Evolutionary conservation across 208 protist genomes (phyloP).

Genomic region (Leishmania martiniquensis): DNA sequence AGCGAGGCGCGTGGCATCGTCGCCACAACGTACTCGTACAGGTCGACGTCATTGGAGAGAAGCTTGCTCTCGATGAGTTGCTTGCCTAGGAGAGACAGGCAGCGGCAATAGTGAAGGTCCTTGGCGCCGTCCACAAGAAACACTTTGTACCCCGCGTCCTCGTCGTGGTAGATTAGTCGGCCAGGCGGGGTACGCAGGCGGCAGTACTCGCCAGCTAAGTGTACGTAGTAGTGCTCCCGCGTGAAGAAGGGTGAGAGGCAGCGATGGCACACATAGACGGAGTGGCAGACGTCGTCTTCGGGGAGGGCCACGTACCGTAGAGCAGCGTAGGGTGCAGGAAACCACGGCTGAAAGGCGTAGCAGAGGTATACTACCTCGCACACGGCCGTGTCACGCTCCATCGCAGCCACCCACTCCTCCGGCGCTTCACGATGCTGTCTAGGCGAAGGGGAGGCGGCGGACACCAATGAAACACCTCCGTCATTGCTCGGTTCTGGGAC

Average conservation of each 20-base stretch:
- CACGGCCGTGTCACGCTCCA: slow-evolving; percentile 57
- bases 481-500: not conserved
- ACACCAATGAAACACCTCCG: not conserved
- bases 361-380: slow-evolving; percentile 74
- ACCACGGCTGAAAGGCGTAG: slow-evolving; percentile 72
- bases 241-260: slow-evolving; percentile 72
- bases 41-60: slow-evolving; percentile 69
- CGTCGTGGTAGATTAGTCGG: slow-evolving; percentile 55
- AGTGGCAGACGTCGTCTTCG: slow-evolving; percentile 67
- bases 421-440: slow-evolving; percentile 11
- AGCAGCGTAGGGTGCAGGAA: slow-evolving; percentile 47
- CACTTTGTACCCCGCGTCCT: slow-evolving; percentile 32
- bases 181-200: slow-evolving; percentile 45
- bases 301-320: slow-evolving; percentile 58
- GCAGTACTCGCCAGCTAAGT: slow-evolving; percentile 61
- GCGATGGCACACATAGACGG: slow-evolving; percentile 70
- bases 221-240: slow-evolving; percentile 40
- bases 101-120: slow-evolving; percentile 68
- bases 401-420: slow-evolving; percentile 52
- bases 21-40: slow-evolving; percentile 79
- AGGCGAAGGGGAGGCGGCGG: not conserved
- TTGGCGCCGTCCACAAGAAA: slow-evolving; percentile 69
- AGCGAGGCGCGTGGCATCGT: slow-evolving; percentile 50
- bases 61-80: slow-evolving; percentile 78
- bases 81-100: slow-evolving; percentile 61